Percentiles rank a stretch among this genome's conserved stretches.
Evolutionary conservation across 2,329 filamentous ascomycete genomes (phyloP).

Genomic region (Dothidotthia symphoricarpi): DNA sequence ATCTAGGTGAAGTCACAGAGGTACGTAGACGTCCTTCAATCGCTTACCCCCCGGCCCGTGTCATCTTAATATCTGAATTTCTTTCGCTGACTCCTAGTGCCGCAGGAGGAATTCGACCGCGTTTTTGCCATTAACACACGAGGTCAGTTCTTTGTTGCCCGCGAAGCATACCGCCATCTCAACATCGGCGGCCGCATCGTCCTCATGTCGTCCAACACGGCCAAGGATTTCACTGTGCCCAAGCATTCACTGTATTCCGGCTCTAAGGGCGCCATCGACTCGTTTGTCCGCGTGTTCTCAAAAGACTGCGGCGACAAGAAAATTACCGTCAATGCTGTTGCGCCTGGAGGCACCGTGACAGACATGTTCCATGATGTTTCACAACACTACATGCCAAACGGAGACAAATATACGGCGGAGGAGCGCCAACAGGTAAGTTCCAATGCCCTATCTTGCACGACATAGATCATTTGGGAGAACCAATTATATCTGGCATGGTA

Average conservation of each 20-base stretch:
- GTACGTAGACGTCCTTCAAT: no score
- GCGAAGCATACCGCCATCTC: constrained; percentile 67
- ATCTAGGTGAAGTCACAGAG: constrained; percentile 63
- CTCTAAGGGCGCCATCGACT: constrained; percentile 67
- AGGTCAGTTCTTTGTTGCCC: constrained; percentile 72
- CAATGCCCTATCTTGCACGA: constrained; percentile 48
- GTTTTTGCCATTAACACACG: constrained; percentile 66
- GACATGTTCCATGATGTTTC: constrained; percentile 72
- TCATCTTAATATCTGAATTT: no score
- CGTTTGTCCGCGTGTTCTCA: constrained; percentile 66
- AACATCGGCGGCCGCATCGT: constrained; percentile 67
- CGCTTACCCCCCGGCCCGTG: no score
- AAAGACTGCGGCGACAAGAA: constrained; percentile 65
- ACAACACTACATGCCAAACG: constrained; percentile 47
- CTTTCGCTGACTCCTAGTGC: no score
- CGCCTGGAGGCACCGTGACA: constrained; percentile 67
- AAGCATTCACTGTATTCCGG: constrained; percentile 69
- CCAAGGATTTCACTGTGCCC: constrained; percentile 60
- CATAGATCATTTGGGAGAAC: no score
- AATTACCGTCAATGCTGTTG: constrained; percentile 69
- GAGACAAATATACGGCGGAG: constrained; percentile 8
- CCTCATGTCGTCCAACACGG: constrained; percentile 70
- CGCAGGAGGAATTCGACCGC: constrained; percentile 62
- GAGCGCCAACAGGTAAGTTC: background rate
- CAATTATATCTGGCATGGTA: constrained; percentile 32